Conservation (phyloP, 2,329 filamentous ascomycete species). For the Ploettnerulaceae sp. region DNA sequence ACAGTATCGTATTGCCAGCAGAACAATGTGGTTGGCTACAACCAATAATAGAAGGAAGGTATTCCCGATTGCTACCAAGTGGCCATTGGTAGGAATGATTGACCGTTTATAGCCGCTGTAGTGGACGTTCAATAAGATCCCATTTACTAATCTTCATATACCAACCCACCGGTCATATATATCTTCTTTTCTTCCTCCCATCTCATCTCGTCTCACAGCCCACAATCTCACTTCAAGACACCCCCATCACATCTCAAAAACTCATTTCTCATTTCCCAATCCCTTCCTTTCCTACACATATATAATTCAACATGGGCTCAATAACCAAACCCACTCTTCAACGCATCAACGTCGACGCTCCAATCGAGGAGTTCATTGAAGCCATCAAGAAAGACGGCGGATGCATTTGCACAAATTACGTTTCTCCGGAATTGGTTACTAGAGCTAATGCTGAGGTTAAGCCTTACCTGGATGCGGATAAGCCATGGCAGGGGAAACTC, state of each 20-base stretch:
- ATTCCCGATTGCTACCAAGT: constrained; percentile 5
- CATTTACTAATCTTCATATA: not conserved
- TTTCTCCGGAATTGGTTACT: constrained; percentile 7
- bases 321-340: constrained; percentile 7
- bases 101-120: not conserved
- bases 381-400: constrained; percentile 15
- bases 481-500: constrained; percentile 18
- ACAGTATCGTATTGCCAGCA: not conserved
- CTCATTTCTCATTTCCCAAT: too few relatives aligned
- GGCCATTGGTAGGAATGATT: not conserved
- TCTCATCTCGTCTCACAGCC: not conserved
- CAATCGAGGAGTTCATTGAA: constrained; percentile 16
- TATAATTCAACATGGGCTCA: constrained; percentile 5
- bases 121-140: constrained; percentile 3
- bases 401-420: constrained; percentile 17
- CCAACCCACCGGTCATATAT: not conserved
- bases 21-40: not conserved
- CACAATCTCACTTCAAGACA: too few relatives aligned
- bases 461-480: constrained; percentile 16
- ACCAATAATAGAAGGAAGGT: constrained; percentile 5
- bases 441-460: constrained; percentile 16
- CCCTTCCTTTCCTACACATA: too few relatives aligned
- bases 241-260: too few relatives aligned
- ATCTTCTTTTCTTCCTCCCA: constrained; percentile 1
- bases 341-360: constrained; percentile 16